Conservation (phyloP, 768 basidiomycete genomes). For the Suillus luteus region DNA sequence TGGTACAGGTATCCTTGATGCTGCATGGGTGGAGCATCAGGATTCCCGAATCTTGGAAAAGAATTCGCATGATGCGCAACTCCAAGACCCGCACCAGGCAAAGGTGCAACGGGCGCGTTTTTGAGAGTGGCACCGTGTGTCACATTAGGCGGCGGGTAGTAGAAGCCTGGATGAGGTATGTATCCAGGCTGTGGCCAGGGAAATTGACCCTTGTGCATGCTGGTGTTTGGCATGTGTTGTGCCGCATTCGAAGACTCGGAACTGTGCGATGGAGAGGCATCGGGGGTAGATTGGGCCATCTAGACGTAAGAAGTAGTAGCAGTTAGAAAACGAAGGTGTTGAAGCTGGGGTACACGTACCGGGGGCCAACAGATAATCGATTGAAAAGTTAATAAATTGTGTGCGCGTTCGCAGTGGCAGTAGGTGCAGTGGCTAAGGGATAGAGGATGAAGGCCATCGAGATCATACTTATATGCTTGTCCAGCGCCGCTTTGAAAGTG, state of each 20-base stretch:
- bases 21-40: no score
- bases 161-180: background rate
- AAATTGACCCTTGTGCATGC: background rate
- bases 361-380: background rate
- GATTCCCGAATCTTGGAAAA: background rate
- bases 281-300: background rate
- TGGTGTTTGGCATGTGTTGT: background rate
- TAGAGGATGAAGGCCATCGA: background rate
- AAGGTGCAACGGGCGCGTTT: background rate
- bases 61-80: background rate
- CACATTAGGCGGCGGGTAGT: background rate
- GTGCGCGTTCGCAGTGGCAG: background rate
- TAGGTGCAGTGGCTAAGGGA: background rate
- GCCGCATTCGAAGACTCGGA: background rate
- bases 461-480: background rate
- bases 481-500: background rate
- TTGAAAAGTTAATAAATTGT: background rate
- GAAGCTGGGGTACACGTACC: background rate
- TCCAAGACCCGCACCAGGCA: background rate
- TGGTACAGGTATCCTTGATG: no score
- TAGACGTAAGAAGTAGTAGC: background rate
- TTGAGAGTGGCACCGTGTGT: background rate
- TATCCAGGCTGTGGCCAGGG: background rate
- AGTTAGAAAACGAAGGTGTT: background rate
- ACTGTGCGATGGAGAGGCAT: background rate